Conservation (phyloP, 2,329 filamentous ascomycete species). For the Phaeosphaeria sp. region DNA sequence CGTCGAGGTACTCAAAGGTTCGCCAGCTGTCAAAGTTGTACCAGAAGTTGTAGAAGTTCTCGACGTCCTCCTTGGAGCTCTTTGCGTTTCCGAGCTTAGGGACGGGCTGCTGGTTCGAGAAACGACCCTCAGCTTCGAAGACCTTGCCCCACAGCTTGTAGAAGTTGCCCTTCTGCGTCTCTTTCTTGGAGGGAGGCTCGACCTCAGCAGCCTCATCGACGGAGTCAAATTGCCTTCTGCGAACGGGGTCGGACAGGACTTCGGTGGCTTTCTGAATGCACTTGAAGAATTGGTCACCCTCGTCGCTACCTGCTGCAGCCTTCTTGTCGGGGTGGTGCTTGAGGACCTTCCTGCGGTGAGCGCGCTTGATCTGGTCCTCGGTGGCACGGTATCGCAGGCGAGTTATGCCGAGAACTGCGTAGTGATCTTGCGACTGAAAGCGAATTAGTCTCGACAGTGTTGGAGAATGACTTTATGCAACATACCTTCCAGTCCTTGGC, state of each 20-base stretch:
- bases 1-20: slow-evolving; percentile 96
- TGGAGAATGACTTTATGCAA: too few relatives aligned
- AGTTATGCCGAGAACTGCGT: slow-evolving; percentile 90
- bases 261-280: slow-evolving; percentile 99
- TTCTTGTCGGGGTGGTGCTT: slow-evolving; percentile 99
- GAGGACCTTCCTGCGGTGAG: slow-evolving; percentile 99
- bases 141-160: slow-evolving; percentile 93
- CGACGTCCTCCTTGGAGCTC: slow-evolving; percentile 85
- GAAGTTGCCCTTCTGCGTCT: slow-evolving; percentile 83
- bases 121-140: slow-evolving; percentile 90
- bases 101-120: slow-evolving; percentile 89
- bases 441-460: slow-evolving; percentile 7
- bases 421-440: slow-evolving; percentile 85
- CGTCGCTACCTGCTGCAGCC: slow-evolving; percentile 82
- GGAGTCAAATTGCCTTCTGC: slow-evolving; percentile 94
- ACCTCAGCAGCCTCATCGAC: slow-evolving; percentile 94
- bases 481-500: slow-evolving; percentile 99
- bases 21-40: slow-evolving; percentile 99
- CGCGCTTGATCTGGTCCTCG: slow-evolving; percentile 98
- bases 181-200: slow-evolving; percentile 91
- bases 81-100: slow-evolving; percentile 85
- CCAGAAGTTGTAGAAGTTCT: slow-evolving; percentile 99
- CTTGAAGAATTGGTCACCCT: slow-evolving; percentile 99
- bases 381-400: slow-evolving; percentile 93
- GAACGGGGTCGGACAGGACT: slow-evolving; percentile 87